phyloP scores from a whole-genome alignment of 768 basidiomycete species.

The Royoungia palumana region DNA sequence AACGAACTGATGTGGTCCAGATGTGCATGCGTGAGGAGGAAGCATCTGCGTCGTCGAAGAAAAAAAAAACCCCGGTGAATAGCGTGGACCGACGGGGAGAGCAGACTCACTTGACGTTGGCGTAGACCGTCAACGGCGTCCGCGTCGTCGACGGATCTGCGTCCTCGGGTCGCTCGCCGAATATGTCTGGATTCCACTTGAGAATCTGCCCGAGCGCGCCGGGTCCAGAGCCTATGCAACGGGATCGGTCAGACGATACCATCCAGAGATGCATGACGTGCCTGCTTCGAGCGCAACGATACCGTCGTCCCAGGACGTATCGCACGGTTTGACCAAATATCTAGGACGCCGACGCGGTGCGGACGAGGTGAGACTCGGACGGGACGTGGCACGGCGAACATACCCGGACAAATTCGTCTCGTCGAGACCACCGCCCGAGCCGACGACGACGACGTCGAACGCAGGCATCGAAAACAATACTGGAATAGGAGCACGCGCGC shows the following conservation, averaged over 20 bases:
- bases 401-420: constrained; percentile 89
- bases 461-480: constrained; percentile 34
- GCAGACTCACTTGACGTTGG: constrained; percentile 31
- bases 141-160: constrained; percentile 11
- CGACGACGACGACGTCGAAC: constrained; percentile 78
- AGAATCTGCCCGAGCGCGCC: constrained; percentile 71
- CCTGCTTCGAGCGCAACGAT: constrained; percentile 87
- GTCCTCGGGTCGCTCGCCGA: constrained; percentile 31
- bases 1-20: constrained; percentile 86
- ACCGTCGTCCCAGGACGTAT: constrained; percentile 72
- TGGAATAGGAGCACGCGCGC: background rate
- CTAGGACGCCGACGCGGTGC: constrained; percentile 37
- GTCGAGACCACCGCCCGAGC: constrained; percentile 83
- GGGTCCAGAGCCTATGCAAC: constrained; percentile 76
- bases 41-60: constrained; percentile 56
- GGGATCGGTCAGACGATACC: too few species aligned
- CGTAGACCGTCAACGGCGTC: constrained; percentile 28
- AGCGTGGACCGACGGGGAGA: background rate
- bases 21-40: constrained; percentile 85
- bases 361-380: background rate
- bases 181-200: constrained; percentile 50
- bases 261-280: constrained; percentile 26
- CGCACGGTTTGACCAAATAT: constrained; percentile 80
- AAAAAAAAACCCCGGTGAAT: background rate
- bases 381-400: constrained; percentile 24